Base-by-base conservation (phyloP, 179 eudicot species). In the Corrigiola litoralis region DNA sequence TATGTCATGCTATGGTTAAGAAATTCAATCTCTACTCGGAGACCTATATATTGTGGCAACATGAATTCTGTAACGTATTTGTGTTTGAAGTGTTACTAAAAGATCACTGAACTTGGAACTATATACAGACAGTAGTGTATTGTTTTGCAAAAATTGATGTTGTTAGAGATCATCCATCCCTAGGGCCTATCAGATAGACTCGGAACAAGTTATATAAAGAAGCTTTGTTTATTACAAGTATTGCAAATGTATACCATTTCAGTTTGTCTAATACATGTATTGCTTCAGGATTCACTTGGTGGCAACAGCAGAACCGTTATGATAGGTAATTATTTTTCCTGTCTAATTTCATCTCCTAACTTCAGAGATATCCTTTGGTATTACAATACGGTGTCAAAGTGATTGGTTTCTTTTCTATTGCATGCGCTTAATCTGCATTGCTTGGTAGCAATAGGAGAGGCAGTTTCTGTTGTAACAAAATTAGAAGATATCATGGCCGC, bases 221-320 rank as follows among this genome's bases (percentile, higher is more conserved):
- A 40, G 41, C 37, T 34, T 14, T 20, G 0, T 50, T 32, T 41
- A 55, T 13, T 66, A 48, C 56, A 44, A 20, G 10, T 16, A 41
- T 61, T 36, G 55, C 58, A 36, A 45, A 2, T 33, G 2, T 33
- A n/a, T 9, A 21, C 5, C 0, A 18, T 21, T 51, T 48, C 40
- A 23, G 16, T 41, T 58, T 65, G 24, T 64, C 74, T 57, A 24
- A 40, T 52, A 6, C 44, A 2, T 53, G 42, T 46, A 38, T 31
- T 29, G 4, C 9, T 64, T 72, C 92, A 95, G 99, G 99, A 95
- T 81, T 95, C 99, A 40, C 96, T 95, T 69, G 99, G 99, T 56
- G 99, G 99, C 45, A 95, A 95, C 86, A 95, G 99, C 90, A 87
- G 95, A 72, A 95, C 99, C 1, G 90, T 88, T 67, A 95, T 95